These are phyloP conservation scores for Symbiodinium pilosum DNA, from an alignment of 73 alveolate genomes.

Conservation along the genomic window DNA sequence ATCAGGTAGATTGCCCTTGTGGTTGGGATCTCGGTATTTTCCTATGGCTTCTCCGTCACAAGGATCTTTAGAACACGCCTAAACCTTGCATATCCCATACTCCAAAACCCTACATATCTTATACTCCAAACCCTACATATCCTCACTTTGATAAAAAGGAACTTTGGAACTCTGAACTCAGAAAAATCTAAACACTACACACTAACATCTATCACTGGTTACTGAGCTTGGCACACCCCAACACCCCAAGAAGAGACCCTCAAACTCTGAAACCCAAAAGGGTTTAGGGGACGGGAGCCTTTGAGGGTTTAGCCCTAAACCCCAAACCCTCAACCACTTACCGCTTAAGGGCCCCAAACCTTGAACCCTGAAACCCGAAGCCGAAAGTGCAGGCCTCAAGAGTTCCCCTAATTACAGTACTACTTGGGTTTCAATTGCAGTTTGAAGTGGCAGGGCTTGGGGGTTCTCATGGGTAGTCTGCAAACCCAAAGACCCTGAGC, in stretches of 20 bases:
- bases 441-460: not conserved
- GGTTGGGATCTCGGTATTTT: too few relatives aligned
- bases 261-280: too few relatives aligned
- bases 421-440: not conserved
- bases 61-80: too few relatives aligned
- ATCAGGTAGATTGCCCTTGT: too few relatives aligned
- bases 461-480: not conserved
- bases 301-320: not conserved
- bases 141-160: too few relatives aligned
- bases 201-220: not conserved
- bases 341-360: not conserved
- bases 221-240: too few relatives aligned
- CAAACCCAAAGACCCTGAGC: not conserved
- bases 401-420: not conserved
- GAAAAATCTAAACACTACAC: not conserved
- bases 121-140: not conserved
- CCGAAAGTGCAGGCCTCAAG: not conserved
- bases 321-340: not conserved
- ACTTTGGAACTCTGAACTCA: not conserved
- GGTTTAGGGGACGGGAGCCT: too few relatives aligned
- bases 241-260: too few relatives aligned
- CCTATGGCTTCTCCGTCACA: too few relatives aligned
- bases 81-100: too few relatives aligned
- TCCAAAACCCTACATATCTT: not conserved
- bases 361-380: not conserved